These are phyloP conservation scores for Boletus rufocinnamomeus DNA, from an alignment of 768 basidiomycete species.

Conservation along the genomic window DNA sequence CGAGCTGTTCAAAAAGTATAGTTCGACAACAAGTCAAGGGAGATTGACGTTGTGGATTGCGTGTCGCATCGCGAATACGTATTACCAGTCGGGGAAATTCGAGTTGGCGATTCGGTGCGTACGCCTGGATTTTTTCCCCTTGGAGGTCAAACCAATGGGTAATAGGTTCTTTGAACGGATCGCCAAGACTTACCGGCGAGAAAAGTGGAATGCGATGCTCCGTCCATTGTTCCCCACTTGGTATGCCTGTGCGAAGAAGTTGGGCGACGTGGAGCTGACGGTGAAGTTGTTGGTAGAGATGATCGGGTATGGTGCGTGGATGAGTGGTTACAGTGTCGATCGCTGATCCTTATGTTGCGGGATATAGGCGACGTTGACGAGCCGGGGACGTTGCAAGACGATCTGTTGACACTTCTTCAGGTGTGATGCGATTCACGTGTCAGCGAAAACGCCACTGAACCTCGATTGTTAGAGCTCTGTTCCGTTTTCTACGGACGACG, in stretches of 20 bases:
- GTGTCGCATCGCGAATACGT: constrained; percentile 85
- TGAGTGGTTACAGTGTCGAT: background rate
- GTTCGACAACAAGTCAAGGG: constrained; percentile 56
- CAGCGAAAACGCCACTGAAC: background rate
- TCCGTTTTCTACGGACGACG: constrained; percentile 55
- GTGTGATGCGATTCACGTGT: constrained; percentile 39
- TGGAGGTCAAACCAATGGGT: background rate
- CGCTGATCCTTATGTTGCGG: constrained; percentile 17
- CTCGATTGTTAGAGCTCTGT: constrained; percentile 60
- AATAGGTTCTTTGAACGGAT: constrained; percentile 91
- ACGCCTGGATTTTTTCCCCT: background rate
- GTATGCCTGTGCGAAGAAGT: constrained; percentile 79
- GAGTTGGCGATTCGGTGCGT: constrained; percentile 82
- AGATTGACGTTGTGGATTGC: constrained; percentile 91
- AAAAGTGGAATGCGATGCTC: constrained; percentile 78
- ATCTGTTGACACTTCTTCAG: constrained; percentile 71
- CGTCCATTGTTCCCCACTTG: constrained; percentile 73
- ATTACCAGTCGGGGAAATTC: constrained; percentile 76
- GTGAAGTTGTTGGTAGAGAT: constrained; percentile 81
- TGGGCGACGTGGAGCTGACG: constrained; percentile 75
- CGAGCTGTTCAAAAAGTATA: constrained; percentile 89
- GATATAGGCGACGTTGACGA: constrained; percentile 48
- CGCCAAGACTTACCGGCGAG: constrained; percentile 82
- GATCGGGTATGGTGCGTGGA: constrained; percentile 66
- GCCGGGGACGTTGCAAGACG: constrained; percentile 57